These are phyloP conservation scores for Pseudogymnoascus sp. DNA, from an alignment of 2,329 filamentous ascomycete species.

Conservation along the genomic window DNA sequence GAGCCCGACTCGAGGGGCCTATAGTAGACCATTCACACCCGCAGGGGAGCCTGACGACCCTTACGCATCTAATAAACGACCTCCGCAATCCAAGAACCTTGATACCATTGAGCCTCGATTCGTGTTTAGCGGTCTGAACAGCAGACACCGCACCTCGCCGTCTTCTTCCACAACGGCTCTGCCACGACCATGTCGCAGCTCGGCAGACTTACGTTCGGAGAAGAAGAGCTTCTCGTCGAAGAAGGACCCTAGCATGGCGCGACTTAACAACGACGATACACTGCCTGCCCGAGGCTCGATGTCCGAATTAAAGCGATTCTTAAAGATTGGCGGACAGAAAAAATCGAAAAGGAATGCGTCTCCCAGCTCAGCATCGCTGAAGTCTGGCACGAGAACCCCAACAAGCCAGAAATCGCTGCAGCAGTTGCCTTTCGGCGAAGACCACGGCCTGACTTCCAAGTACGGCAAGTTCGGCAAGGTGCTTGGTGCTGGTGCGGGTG, in stretches of 20 bases:
- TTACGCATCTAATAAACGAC: slow-evolving; percentile 73
- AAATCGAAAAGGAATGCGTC: slow-evolving; percentile 60
- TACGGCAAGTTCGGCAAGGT: slow-evolving; percentile 96
- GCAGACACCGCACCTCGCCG: slow-evolving; percentile 57
- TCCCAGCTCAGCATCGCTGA: slow-evolving; percentile 48
- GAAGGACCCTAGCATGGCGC: slow-evolving; percentile 20
- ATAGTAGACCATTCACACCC: slow-evolving; percentile 69
- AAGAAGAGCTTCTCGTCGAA: slow-evolving; percentile 34
- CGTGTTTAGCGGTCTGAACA: slow-evolving; percentile 58
- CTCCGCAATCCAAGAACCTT: slow-evolving; percentile 56
- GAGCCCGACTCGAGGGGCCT: slow-evolving; percentile 56
- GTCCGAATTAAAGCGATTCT: slow-evolving; percentile 93
- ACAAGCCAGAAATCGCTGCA: slow-evolving; percentile 40
- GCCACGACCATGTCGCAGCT: slow-evolving; percentile 32
- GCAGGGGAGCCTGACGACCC: slow-evolving; percentile 75
- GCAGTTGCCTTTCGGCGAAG: slow-evolving; percentile 84
- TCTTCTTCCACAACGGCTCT: slow-evolving; percentile 43
- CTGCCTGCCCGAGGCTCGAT: slow-evolving; percentile 68
- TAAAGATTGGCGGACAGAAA: slow-evolving; percentile 60
- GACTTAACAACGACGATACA: slow-evolving; percentile 40
- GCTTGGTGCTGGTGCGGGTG: slow-evolving; percentile 85
- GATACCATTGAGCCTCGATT: slow-evolving; percentile 71
- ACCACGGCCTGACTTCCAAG: slow-evolving; percentile 81
- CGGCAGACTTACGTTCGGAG: slow-evolving; percentile 34
- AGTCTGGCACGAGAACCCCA: slow-evolving; percentile 41